A percentile compares a stretch with the other conserved stretches of the same genome.
Conservation (phyloP, 768 basidiomycete genomes). For the Thelephora aurantiotincta region DNA sequence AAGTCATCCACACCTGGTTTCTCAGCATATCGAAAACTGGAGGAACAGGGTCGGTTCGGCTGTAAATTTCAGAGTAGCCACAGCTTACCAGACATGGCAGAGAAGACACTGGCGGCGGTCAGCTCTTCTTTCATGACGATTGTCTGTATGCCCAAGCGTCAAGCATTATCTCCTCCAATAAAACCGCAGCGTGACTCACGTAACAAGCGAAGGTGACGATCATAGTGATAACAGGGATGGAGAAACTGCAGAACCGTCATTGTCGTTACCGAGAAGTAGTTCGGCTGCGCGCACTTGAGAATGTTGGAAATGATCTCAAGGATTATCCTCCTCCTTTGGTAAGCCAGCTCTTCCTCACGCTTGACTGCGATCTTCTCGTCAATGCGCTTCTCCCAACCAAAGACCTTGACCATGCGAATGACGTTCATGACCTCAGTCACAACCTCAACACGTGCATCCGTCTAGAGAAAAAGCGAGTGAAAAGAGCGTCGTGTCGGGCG, state of each 20-base stretch:
- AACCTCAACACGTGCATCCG: conserved; percentile 28
- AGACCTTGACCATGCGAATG: conserved; percentile 35
- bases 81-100: conserved; percentile 8
- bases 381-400: conserved; percentile 33
- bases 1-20: conserved; percentile 11
- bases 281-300: conserved; percentile 24
- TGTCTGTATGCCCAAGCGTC: conserved; percentile 13
- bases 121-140: conserved; percentile 24
- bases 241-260: conserved; percentile 22
- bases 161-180: background rate
- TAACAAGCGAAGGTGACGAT: conserved; percentile 48
- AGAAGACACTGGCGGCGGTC: conserved; percentile 12
- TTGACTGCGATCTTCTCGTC: conserved; percentile 35
- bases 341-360: conserved; percentile 46
- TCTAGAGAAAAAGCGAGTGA: conserved; percentile 13
- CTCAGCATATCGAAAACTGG: conserved; percentile 10
- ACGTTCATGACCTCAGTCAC: conserved; percentile 27
- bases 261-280: background rate
- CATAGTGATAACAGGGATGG: conserved; percentile 59
- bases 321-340: conserved; percentile 38
- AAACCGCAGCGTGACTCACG: conserved; percentile 18
- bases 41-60: background rate
- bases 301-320: conserved; percentile 31
- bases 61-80: conserved; percentile 2
- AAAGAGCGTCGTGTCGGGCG: background rate